phyloP scores from a whole-genome alignment of 108 stramenopile species.

The Nannochloropsis oceanica region DNA sequence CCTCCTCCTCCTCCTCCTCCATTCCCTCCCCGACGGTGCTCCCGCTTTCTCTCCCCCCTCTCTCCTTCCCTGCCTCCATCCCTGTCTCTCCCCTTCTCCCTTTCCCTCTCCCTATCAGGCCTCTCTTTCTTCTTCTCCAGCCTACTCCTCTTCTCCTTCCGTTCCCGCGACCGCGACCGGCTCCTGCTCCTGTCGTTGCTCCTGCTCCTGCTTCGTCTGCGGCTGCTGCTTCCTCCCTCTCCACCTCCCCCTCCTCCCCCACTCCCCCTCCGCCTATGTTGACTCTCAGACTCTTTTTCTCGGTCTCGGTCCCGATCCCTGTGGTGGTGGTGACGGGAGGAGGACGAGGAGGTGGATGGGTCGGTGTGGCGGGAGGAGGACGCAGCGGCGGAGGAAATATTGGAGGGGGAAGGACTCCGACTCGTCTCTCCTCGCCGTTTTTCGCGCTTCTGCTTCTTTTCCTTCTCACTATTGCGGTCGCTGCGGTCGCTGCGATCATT shows the following conservation, averaged over 20 bases:
- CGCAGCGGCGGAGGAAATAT: too few species aligned
- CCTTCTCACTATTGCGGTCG: too few species aligned
- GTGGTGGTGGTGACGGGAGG: not conserved
- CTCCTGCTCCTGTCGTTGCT: not conserved
- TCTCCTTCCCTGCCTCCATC: not conserved
- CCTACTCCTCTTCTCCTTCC: not conserved
- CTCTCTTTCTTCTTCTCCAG: not conserved
- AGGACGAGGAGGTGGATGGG: too few species aligned
- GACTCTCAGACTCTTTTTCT: not conserved
- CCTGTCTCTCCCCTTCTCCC: not conserved
- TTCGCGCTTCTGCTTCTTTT: too few species aligned
- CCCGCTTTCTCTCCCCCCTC: not conserved
- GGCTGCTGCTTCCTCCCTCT: not conserved
- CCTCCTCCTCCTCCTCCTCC: not conserved
- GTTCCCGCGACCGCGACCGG: not conserved
- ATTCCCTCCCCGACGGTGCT: not conserved
- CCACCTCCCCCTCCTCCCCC: not conserved
- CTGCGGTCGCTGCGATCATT: not conserved
- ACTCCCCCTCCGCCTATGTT: not conserved
- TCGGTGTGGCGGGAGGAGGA: too few species aligned
- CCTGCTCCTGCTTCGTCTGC: not conserved
- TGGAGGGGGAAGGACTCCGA: too few species aligned
- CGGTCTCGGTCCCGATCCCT: not conserved
- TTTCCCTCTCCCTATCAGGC: not conserved
- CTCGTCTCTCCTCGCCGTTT: too few species aligned